A percentile compares a stretch with the other conserved stretches of the same genome.
These are phyloP conservation scores for Funneliformis geosporum DNA, from an alignment of 192 early-diverging fungal species.

Conservation along the genomic window DNA sequence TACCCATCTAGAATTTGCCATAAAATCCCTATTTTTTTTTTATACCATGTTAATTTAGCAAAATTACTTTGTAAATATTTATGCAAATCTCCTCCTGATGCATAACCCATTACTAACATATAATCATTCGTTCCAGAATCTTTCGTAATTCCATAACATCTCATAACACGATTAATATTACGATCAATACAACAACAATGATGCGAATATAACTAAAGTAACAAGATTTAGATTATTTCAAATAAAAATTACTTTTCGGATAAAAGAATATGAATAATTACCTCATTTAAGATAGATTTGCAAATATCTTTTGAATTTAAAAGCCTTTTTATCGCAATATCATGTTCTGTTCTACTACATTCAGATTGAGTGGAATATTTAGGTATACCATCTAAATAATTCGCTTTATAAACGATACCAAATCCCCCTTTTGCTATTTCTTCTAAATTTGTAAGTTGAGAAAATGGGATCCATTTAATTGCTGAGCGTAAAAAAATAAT, in stretches of 20 bases:
- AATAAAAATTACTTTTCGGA: neutral
- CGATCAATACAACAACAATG: neutral
- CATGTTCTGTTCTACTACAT: neutral
- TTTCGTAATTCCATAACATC: neutral
- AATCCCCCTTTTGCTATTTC: neutral
- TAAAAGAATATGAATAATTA: neutral
- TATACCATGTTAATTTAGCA: neutral
- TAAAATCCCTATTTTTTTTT: neutral
- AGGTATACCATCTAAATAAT: neutral
- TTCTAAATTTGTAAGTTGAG: neutral
- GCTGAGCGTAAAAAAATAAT: neutral
- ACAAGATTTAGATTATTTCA: neutral
- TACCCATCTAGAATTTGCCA: neutral
- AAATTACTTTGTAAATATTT: constrained; percentile 1
- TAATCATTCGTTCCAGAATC: neutral
- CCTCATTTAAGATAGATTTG: neutral
- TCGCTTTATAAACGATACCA: neutral
- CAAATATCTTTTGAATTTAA: neutral
- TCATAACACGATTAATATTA: neutral
- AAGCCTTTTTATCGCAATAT: neutral
- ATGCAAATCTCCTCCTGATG: constrained; percentile 3
- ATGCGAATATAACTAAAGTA: neutral
- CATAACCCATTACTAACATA: constrained; percentile 15
- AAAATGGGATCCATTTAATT: neutral
- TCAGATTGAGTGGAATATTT: too few species aligned